Conservation (phyloP, 352 stramenopile species). For the Globisporangium cystogenes region DNA sequence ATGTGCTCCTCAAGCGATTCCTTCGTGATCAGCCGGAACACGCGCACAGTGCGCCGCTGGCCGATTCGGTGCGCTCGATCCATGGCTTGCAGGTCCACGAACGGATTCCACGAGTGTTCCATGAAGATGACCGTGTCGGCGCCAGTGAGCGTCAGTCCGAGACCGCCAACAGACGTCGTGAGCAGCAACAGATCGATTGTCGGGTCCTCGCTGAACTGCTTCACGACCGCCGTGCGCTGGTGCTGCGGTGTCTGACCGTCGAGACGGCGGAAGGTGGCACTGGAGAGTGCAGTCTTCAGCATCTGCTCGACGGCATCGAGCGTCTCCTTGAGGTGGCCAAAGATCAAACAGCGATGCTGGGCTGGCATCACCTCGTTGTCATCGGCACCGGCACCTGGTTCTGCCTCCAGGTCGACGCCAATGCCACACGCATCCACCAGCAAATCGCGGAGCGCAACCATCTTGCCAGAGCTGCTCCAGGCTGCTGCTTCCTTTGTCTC, state of each 20-base stretch:
- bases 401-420: slow-evolving; percentile 8
- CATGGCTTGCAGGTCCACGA: slow-evolving; percentile 93
- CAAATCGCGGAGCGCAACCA: slow-evolving; percentile 72
- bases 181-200: slow-evolving; percentile 94
- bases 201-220: slow-evolving; percentile 90
- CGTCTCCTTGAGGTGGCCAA: slow-evolving; percentile 93
- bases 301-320: slow-evolving; percentile 92
- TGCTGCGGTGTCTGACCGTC: slow-evolving; percentile 85
- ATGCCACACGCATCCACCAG: slow-evolving; percentile 69
- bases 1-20: slow-evolving; percentile 75
- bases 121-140: slow-evolving; percentile 98
- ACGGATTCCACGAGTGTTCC: slow-evolving; percentile 98
- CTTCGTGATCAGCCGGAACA: slow-evolving; percentile 78
- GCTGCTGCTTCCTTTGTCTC: slow-evolving; percentile 24
- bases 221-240: slow-evolving; percentile 78
- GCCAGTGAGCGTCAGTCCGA: slow-evolving; percentile 96
- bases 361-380: slow-evolving; percentile 9
- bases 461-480: slow-evolving; percentile 91
- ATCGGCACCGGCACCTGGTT: slow-evolving; percentile 2
- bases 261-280: slow-evolving; percentile 83
- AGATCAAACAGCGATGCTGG: slow-evolving; percentile 94
- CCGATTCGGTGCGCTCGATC: slow-evolving; percentile 79
- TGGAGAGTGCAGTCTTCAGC: slow-evolving; percentile 63
- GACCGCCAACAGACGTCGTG: slow-evolving; percentile 92
- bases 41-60: slow-evolving; percentile 59